These are phyloP conservation scores for Globisporangium apiculatum DNA, from an alignment of 352 stramenopile genomes.

Conservation along the genomic window DNA sequence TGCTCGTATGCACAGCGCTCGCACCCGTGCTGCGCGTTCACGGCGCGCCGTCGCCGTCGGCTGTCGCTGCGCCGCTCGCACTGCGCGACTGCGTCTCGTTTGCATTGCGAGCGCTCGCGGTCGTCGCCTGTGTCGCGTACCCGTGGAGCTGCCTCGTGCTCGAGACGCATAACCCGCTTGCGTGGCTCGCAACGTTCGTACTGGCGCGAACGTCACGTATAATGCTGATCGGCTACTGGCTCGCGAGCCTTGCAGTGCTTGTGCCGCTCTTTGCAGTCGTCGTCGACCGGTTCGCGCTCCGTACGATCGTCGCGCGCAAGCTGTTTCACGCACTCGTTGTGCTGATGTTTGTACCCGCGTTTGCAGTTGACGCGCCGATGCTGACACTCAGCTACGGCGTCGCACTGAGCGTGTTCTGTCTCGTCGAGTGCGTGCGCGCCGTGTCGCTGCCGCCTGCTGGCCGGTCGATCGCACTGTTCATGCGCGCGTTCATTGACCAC, in stretches of 20 bases:
- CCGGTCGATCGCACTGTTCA: constrained; percentile 40
- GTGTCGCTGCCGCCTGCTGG: constrained; percentile 55
- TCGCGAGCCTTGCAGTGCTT: constrained; percentile 36
- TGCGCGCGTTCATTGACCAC: constrained; percentile 70
- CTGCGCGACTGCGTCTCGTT: constrained; percentile 21
- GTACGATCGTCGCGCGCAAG: constrained; percentile 72
- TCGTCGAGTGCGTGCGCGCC: constrained; percentile 61
- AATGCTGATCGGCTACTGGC: constrained; percentile 51
- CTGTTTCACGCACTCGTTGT: constrained; percentile 78
- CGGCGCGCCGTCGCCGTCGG: constrained; percentile 32
- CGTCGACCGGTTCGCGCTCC: constrained; percentile 26
- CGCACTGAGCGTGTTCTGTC: constrained; percentile 57
- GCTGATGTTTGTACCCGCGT: constrained; percentile 70
- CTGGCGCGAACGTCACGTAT: constrained; percentile 20
- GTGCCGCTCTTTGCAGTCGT: constrained; percentile 49
- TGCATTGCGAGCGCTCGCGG: constrained; percentile 17
- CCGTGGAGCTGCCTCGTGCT: constrained; percentile 66
- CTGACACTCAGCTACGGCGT: constrained; percentile 75
- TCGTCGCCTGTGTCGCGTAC: constrained; percentile 37
- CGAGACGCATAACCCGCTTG: constrained; percentile 45
- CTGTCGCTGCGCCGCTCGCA: constrained; percentile 26
- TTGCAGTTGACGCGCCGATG: constrained; percentile 41
- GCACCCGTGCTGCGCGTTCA: constrained; percentile 37
- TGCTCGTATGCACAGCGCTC: constrained; percentile 41
- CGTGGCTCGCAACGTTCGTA: constrained; percentile 52